Evolutionary conservation across 202 grass and related monocot species (phyloP).

Genomic region (Panicum hallii): DNA sequence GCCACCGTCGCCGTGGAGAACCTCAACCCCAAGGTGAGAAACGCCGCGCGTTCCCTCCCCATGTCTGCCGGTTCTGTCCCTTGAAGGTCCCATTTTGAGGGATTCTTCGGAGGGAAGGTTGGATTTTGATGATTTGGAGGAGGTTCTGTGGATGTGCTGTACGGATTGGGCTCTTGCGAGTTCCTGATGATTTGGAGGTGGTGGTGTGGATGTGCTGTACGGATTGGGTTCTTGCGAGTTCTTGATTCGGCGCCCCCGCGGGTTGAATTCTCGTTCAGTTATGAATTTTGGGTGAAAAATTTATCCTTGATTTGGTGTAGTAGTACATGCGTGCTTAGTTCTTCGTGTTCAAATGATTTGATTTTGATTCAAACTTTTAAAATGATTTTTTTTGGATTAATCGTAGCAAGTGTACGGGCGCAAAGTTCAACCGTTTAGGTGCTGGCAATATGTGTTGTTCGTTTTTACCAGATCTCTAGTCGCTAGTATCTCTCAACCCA

Average conservation of each 20-base stretch:
- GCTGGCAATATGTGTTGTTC: constrained; percentile 9
- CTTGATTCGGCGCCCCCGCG: background rate
- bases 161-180: background rate
- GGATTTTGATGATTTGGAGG: background rate
- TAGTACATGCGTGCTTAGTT: constrained; percentile 4
- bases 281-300: background rate
- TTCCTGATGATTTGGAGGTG: background rate
- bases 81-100: background rate
- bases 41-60: background rate
- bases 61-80: background rate
- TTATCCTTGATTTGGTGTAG: constrained; percentile 13
- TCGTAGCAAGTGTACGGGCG: background rate
- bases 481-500: background rate
- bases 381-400: background rate
- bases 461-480: background rate
- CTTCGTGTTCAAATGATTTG: constrained; percentile 3
- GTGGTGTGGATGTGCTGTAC: background rate
- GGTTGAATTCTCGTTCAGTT: background rate
- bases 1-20: constrained; percentile 55
- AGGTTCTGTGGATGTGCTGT: background rate
- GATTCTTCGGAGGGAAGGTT: constrained; percentile 7
- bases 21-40: constrained; percentile 76
- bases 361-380: background rate
- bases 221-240: background rate
- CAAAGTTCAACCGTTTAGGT: background rate